These are phyloP conservation scores for Kuraishia floccosa DNA, from an alignment of 805 yeast genomes.

Conservation along the genomic window DNA sequence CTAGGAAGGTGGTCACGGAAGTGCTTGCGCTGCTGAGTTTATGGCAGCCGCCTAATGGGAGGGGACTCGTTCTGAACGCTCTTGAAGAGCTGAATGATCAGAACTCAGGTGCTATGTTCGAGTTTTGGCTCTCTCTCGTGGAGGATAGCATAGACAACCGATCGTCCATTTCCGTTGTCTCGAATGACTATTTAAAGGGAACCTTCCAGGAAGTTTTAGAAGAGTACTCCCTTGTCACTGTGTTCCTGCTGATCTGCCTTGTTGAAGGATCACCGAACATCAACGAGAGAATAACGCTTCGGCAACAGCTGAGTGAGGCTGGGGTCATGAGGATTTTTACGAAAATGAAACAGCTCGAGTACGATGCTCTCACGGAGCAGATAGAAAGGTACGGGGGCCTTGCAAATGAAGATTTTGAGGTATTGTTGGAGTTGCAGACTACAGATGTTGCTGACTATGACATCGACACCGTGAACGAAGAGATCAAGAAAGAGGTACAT, in stretches of 20 bases:
- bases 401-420: constrained; percentile 44
- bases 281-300: constrained; percentile 38
- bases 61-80: constrained; percentile 18
- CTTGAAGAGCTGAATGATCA: constrained; percentile 21
- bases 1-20: constrained; percentile 75
- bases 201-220: neutral
- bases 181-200: neutral
- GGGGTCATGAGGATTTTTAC: constrained; percentile 43
- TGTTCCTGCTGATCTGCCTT: constrained; percentile 61
- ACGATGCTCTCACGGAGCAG: constrained; percentile 53
- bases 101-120: constrained; percentile 21
- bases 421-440: constrained; percentile 7
- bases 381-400: constrained; percentile 48
- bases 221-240: constrained; percentile 63
- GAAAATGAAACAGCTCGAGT: constrained; percentile 23
- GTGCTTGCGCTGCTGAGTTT: constrained; percentile 41
- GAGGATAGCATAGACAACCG: constrained; percentile 53
- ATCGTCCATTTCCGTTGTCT: no score
- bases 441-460: neutral
- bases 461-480: constrained; percentile 8
- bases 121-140: constrained; percentile 63
- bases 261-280: constrained; percentile 25
- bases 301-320: constrained; percentile 47
- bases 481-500: constrained; percentile 13
- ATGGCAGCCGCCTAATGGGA: constrained; percentile 16